Evolutionary conservation across 2,329 filamentous ascomycete genomes (phyloP).

Genomic region (Phaeosphaeriaceae sp.): DNA sequence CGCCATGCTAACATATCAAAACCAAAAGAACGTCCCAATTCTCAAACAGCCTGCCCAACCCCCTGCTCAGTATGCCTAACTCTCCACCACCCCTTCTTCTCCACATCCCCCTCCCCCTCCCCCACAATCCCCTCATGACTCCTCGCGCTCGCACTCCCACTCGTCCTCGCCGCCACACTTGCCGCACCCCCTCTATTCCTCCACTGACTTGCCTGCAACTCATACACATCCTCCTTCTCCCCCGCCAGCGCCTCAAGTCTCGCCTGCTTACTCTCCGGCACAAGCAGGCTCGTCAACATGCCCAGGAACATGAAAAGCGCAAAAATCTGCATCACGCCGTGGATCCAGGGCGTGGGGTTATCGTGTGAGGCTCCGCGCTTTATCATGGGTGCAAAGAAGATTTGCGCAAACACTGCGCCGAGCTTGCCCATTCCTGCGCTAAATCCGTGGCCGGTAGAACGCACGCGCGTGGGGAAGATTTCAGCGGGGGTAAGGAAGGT

Average conservation of each 20-base stretch:
- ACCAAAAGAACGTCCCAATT: neutral
- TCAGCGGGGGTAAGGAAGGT: slow-evolving; percentile 63
- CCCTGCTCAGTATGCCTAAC: slow-evolving; percentile 18
- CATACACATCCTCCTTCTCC: slow-evolving; percentile 62
- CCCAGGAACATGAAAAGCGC: slow-evolving; percentile 82
- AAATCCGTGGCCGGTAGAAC: slow-evolving; percentile 58
- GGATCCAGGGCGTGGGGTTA: slow-evolving; percentile 69
- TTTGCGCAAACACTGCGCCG: slow-evolving; percentile 59
- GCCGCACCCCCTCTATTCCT: slow-evolving; percentile 18
- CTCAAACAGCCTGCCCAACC: slow-evolving; percentile 11
- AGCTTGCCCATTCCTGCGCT: slow-evolving; percentile 59
- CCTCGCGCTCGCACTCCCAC: slow-evolving; percentile 17
- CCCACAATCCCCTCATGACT: slow-evolving; percentile 15
- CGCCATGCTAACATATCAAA: slow-evolving; percentile 4
- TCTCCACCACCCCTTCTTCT: slow-evolving; percentile 31
- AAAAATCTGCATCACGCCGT: slow-evolving; percentile 79
- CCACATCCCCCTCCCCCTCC: slow-evolving; percentile 8
- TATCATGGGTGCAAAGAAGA: slow-evolving; percentile 58
- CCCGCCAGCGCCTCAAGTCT: slow-evolving; percentile 76
- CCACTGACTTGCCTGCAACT: slow-evolving; percentile 56
- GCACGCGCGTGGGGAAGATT: slow-evolving; percentile 60
- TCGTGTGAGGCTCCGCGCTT: slow-evolving; percentile 62
- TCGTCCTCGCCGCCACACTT: slow-evolving; percentile 6
- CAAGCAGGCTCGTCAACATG: slow-evolving; percentile 72
- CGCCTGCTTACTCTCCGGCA: slow-evolving; percentile 78